Evolutionary conservation across 768 basidiomycete species (phyloP), one percentile per base, ranked within the genome.

Genomic region (Mycena maculata): DNA sequence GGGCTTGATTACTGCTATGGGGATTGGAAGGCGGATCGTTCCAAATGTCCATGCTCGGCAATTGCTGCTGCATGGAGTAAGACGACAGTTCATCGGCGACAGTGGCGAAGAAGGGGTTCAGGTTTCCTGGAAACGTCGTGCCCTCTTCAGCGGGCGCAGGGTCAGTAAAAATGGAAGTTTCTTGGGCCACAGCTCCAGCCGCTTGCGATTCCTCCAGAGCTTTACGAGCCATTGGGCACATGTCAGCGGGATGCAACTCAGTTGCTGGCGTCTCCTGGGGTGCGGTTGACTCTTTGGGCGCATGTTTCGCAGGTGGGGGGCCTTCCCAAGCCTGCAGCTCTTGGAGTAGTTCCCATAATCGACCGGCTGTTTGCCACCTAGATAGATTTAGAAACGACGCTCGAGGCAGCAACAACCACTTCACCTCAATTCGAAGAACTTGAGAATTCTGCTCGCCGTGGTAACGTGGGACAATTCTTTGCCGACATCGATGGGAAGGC

Each of bases 391-490:
- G 31, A 28, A 41, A n/a, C 23, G 13, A 8, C 7, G 2, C 1
- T 18, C 22, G 31, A 31, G 2, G 20, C 22, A 39, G 10, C 16
- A 45, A 28, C 15, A 22, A 49, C 18, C 15, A 28, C 13, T 13
- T 50, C 44, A 68, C 67, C 70, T 54, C 27, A 59, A n/a, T 52
- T 71, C 70, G 7, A 50, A 54, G 45, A 65, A 68, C 44, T 68
- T 71, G 55, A 71, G 67, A 12, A 78, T 78, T 7, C 78, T 71
- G 67, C 83, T 77, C 60, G 83, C 82, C 42, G 77, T 76, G 58
- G 77, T 73, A 28, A 85, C 81, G 63, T 85, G 84, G 23, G 71
- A 67, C 48, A 83, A 71, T 12, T 82, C 79, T 31, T 76, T 69
- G 45, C 76, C 75, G 16, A 77, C 59, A 63, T 83, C 82, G 33